These are phyloP conservation scores for Tetrahymena borealis DNA, from an alignment of 73 alveolate genomes.

Conservation along the genomic window DNA sequence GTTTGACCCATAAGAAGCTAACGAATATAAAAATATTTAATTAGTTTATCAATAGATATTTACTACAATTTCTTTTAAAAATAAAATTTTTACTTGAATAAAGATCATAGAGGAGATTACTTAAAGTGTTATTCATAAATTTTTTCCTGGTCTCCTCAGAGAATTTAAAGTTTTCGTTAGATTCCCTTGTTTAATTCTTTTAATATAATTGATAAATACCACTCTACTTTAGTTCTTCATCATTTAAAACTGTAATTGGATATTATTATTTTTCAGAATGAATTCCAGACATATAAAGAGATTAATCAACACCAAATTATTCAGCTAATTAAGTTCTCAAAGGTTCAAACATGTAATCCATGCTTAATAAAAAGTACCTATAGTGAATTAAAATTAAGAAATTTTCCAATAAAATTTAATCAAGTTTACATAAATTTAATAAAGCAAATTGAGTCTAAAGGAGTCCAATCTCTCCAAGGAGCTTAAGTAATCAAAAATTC, in stretches of 20 bases:
- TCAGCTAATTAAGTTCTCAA: slow-evolving; percentile 44
- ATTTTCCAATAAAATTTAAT: neutral
- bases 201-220: neutral
- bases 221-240: neutral
- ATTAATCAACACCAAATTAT: slow-evolving; percentile 14
- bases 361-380: neutral
- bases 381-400: neutral
- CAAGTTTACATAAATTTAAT: slow-evolving; percentile 7
- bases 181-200: neutral
- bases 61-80: neutral
- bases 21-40: neutral
- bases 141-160: neutral
- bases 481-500: slow-evolving; percentile 8
- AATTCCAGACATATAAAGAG: slow-evolving; percentile 2
- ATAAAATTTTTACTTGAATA: neutral
- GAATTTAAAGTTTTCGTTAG: neutral
- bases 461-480: slow-evolving; percentile 19
- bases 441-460: slow-evolving; percentile 8
- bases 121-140: neutral
- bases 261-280: slow-evolving; percentile 24
- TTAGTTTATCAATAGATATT: neutral
- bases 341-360: slow-evolving; percentile 28
- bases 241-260: neutral
- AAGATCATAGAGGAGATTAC: neutral
- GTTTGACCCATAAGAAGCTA: slow-evolving; percentile 54